phyloP scores from a whole-genome alignment of 768 basidiomycete genomes.

The Podaxis pistillaris region DNA sequence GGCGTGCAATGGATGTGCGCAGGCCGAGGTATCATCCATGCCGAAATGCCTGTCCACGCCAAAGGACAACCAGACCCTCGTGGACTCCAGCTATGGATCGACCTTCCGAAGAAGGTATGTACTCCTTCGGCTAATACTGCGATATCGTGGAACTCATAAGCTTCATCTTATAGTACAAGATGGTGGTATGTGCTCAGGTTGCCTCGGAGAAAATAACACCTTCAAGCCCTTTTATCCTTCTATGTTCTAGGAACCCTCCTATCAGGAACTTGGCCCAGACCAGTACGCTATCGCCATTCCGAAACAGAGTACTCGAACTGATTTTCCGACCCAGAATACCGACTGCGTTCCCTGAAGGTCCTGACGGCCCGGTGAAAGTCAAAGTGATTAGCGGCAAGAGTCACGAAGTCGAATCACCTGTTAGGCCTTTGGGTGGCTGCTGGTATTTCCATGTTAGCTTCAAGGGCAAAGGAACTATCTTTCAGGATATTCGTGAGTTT shows the following conservation, averaged over 20 bases:
- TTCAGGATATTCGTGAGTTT: conserved; percentile 77
- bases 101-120: conserved; percentile 67
- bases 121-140: conserved; percentile 1
- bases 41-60: conserved; percentile 85
- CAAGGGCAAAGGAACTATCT: conserved; percentile 59
- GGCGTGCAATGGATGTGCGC: conserved; percentile 97
- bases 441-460: conserved; percentile 88
- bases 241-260: conserved; percentile 61
- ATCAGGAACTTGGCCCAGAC: conserved; percentile 75
- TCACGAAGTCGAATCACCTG: conserved; percentile 83
- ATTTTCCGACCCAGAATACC: conserved; percentile 50
- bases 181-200: conserved; percentile 47
- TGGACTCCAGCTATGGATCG: conserved; percentile 88
- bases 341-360: conserved; percentile 67
- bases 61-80: conserved; percentile 66
- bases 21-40: conserved; percentile 76
- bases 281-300: conserved; percentile 38
- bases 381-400: conserved; percentile 90
- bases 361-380: conserved; percentile 64
- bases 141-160: conserved; percentile 17
- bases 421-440: conserved; percentile 88
- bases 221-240: not conserved
- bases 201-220: not conserved
- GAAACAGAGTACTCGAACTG: not conserved
- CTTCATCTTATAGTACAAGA: conserved; percentile 57